These are phyloP conservation scores for Bipolaris bicolor DNA, from an alignment of 2,329 filamentous ascomycete genomes.

Conservation along the genomic window DNA sequence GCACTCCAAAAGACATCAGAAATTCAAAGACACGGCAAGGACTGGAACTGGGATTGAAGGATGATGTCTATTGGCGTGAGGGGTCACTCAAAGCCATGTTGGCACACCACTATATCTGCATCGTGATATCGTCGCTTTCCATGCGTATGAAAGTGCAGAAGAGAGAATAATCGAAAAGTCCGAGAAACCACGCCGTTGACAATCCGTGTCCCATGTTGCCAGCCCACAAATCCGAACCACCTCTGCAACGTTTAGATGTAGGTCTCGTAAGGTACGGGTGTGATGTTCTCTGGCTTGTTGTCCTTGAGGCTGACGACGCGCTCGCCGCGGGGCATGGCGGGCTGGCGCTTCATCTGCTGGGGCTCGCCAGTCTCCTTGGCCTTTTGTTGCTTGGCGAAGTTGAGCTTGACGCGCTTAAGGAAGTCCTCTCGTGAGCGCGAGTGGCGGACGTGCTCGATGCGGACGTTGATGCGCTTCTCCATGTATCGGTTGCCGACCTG, in stretches of 20 bases:
- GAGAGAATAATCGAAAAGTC: constrained; percentile 47
- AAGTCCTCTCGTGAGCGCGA: constrained; percentile 98
- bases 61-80: constrained; percentile 46
- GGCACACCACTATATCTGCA: constrained; percentile 46
- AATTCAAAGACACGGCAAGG: constrained; percentile 5
- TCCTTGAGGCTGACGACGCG: constrained; percentile 80
- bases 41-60: constrained; percentile 32
- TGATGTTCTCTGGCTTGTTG: constrained; percentile 88
- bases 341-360: constrained; percentile 92
- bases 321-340: constrained; percentile 78
- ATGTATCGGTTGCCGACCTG: constrained; percentile 99
- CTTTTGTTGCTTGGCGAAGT: constrained; percentile 89
- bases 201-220: constrained; percentile 49
- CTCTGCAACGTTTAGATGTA: constrained; percentile 74
- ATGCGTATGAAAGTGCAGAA: constrained; percentile 50
- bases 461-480: constrained; percentile 99
- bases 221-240: constrained; percentile 31
- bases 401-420: constrained; percentile 93
- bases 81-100: constrained; percentile 45
- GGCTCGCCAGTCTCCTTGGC: constrained; percentile 88
- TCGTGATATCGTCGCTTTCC: constrained; percentile 46
- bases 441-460: constrained; percentile 93
- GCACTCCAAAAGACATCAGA: background rate
- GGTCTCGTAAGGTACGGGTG: constrained; percentile 95
- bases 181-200: constrained; percentile 50